These are phyloP conservation scores for Sarocladium strictum DNA, from an alignment of 2,329 filamentous ascomycete genomes.

Conservation along the genomic window DNA sequence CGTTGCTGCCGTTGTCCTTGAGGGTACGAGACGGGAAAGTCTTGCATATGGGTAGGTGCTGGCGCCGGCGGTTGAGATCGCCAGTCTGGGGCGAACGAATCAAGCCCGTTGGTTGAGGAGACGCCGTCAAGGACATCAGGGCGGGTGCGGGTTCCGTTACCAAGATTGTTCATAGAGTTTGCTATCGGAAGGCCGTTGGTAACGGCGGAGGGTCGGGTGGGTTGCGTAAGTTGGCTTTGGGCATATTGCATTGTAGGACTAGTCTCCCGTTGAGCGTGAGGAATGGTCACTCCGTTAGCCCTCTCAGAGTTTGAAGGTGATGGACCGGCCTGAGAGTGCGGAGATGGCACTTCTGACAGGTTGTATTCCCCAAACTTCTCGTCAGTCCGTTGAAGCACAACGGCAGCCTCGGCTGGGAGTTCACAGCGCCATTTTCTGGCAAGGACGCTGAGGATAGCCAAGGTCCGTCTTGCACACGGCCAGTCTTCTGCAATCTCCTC, in stretches of 20 bases:
- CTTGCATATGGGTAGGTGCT: not conserved
- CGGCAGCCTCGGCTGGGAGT: conserved; percentile 74
- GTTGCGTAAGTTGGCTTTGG: conserved; percentile 20
- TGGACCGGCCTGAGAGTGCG: conserved; percentile 28
- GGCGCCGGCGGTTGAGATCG: not conserved
- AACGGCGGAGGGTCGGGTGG: conserved; percentile 14
- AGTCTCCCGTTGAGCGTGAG: conserved; percentile 23
- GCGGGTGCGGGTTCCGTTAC: not conserved
- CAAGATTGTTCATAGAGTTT: not conserved
- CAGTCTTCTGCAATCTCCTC: conserved; percentile 96
- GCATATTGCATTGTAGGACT: conserved; percentile 29
- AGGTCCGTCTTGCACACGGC: conserved; percentile 79
- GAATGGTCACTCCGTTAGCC: conserved; percentile 10
- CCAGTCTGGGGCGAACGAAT: not conserved
- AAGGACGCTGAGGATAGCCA: conserved; percentile 79
- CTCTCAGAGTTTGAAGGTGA: conserved; percentile 25
- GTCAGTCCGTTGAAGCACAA: conserved; percentile 72
- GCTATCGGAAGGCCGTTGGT: conserved; percentile 12
- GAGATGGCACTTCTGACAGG: conserved; percentile 55
- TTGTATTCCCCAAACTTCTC: conserved; percentile 70
- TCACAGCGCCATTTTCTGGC: conserved; percentile 86
- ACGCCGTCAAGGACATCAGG: not conserved
- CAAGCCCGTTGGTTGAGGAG: not conserved
- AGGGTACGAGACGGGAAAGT: not conserved
- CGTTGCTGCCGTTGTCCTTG: conserved; percentile 8